These are phyloP conservation scores for Malassezia pachydermatis DNA, from an alignment of 1,284 basidiomycete species.

Conservation along the genomic window DNA sequence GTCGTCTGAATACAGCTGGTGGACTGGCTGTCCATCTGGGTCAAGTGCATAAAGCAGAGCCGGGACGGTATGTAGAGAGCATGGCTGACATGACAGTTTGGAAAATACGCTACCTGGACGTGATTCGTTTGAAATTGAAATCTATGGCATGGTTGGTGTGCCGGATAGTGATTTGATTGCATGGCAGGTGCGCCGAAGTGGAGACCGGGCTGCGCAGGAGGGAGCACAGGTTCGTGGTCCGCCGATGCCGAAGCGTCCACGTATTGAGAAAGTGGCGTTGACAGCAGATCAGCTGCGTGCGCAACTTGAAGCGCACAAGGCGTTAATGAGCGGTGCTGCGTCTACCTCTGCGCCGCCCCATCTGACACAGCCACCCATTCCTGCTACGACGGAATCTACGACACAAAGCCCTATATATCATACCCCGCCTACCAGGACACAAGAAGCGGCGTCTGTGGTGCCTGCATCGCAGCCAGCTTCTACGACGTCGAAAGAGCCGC, in stretches of 20 bases:
- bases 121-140: slow-evolving; percentile 96
- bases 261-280: slow-evolving; percentile 69
- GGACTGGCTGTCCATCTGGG: slow-evolving; percentile 97
- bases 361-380: slow-evolving; percentile 8
- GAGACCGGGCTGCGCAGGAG: slow-evolving; percentile 15
- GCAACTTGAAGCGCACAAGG: slow-evolving; percentile 79
- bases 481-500: slow-evolving; percentile 20
- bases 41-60: slow-evolving; percentile 94
- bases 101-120: slow-evolving; percentile 92
- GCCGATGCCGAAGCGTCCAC: slow-evolving; percentile 63
- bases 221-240: slow-evolving; percentile 28
- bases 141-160: slow-evolving; percentile 98
- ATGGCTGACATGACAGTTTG: slow-evolving; percentile 55
- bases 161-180: slow-evolving; percentile 85
- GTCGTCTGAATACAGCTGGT: slow-evolving; percentile 89
- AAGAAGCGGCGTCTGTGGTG: no score
- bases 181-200: slow-evolving; percentile 68
- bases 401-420: background rate
- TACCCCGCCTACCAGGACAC: slow-evolving; percentile 12
- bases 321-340: slow-evolving; percentile 66
- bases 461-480: slow-evolving; percentile 23
- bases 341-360: slow-evolving; percentile 49
- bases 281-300: slow-evolving; percentile 63
- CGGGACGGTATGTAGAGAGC: slow-evolving; percentile 73
- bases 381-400: background rate